These are phyloP conservation scores for Globisporangium radiosum DNA, from an alignment of 352 stramenopile genomes.

Conservation along the genomic window DNA sequence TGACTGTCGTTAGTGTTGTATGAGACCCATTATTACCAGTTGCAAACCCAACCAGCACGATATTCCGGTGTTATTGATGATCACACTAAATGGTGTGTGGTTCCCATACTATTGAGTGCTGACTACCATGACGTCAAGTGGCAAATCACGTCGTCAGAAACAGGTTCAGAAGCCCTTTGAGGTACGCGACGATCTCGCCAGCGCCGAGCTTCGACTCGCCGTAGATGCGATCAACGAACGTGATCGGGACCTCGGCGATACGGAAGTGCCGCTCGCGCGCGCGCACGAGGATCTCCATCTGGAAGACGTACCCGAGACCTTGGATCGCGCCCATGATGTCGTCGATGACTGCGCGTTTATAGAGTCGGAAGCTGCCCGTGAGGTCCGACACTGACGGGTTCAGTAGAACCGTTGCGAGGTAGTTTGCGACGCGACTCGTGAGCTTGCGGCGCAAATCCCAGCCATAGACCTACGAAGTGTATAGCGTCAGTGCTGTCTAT, in stretches of 20 bases:
- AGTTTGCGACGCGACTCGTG: constrained; percentile 96
- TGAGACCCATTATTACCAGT: too few species aligned
- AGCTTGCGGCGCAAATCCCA: constrained; percentile 97
- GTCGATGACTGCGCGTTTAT: constrained; percentile 93
- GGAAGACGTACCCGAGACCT: constrained; percentile 95
- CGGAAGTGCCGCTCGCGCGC: constrained; percentile 88
- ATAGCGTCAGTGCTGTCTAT: not conserved
- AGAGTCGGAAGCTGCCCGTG: constrained; percentile 97
- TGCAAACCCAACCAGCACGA: too few species aligned
- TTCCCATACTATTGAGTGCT: too few species aligned
- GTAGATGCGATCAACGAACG: constrained; percentile 98
- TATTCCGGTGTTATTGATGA: not conserved
- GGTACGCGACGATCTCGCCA: constrained; percentile 96
- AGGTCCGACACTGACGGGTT: constrained; percentile 94
- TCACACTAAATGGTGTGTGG: not conserved
- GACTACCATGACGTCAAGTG: not conserved
- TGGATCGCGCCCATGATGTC: constrained; percentile 90
- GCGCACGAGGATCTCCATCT: constrained; percentile 98
- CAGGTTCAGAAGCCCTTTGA: constrained; percentile 93
- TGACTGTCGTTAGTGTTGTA: too few species aligned
- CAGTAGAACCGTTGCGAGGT: constrained; percentile 95
- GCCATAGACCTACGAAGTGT: constrained; percentile 79
- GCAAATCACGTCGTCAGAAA: constrained; percentile 91
- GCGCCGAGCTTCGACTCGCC: constrained; percentile 97
- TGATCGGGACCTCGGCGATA: constrained; percentile 96